Percentiles rank a stretch among this genome's conserved stretches.
These are phyloP conservation scores for Plasmodium cynomolgi DNA, from an alignment of 169 alveolate genomes.

Conservation along the genomic window DNA sequence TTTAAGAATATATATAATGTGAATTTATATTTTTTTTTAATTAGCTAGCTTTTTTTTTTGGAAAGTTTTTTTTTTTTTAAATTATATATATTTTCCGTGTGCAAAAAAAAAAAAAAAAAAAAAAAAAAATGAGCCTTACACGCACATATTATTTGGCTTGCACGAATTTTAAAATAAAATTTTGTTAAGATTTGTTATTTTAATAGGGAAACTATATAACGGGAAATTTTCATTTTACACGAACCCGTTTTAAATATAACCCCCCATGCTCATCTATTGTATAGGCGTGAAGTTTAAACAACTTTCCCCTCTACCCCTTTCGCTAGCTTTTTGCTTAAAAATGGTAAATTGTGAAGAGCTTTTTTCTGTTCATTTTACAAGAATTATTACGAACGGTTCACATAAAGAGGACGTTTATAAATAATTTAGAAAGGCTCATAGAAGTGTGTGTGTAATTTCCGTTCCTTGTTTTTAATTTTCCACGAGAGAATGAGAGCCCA, in stretches of 20 bases:
- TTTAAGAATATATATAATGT: neutral
- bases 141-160: neutral
- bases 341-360: constrained; percentile 4
- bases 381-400: neutral
- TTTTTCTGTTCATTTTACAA: neutral
- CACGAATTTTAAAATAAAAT: neutral
- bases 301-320: neutral
- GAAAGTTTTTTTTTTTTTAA: constrained; percentile 3
- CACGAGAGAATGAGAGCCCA: neutral
- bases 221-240: neutral
- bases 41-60: constrained; percentile 1
- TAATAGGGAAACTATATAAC: constrained; percentile 3
- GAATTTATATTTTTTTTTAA: neutral
- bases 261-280: neutral
- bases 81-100: constrained; percentile 23
- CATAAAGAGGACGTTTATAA: constrained; percentile 13
- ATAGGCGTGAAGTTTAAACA: neutral
- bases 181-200: neutral
- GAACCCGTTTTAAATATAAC: constrained; percentile 1
- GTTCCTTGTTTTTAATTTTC: constrained; percentile 21
- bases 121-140: constrained; percentile 29
- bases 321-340: neutral
- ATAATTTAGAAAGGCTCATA: neutral
- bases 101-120: constrained; percentile 29
- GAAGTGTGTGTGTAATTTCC: constrained; percentile 23